A percentile compares a stretch with the other conserved stretches of the same genome.
Evolutionary conservation across 116 monocot species (phyloP).

Genomic region (Cymodocea nodosa): DNA sequence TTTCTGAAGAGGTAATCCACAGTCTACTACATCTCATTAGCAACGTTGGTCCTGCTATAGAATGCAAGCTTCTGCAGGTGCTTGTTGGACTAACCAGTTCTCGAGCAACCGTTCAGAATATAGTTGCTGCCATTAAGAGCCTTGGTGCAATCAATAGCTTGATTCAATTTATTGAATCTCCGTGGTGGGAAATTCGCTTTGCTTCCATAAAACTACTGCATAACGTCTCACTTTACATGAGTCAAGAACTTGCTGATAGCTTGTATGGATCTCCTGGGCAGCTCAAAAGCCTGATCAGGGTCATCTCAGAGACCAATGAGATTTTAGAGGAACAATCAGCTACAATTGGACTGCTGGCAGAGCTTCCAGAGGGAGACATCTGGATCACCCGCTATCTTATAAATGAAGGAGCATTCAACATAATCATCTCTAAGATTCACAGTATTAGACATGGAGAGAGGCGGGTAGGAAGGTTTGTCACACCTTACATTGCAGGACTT

Average conservation of each 20-base stretch:
- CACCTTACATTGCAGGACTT: conserved; percentile 61
- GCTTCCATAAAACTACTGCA: conserved; percentile 67
- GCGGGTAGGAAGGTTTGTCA: conserved; percentile 40
- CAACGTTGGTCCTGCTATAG: conserved; percentile 88
- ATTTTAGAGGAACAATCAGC: conserved; percentile 82
- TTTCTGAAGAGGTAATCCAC: conserved; percentile 72
- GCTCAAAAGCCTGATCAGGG: conserved; percentile 39
- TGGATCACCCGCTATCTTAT: conserved; percentile 45
- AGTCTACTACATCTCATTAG: conserved; percentile 83
- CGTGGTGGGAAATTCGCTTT: conserved; percentile 61
- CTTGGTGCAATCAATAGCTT: conserved; percentile 77
- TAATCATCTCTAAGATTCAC: conserved; percentile 37
- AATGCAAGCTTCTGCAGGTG: conserved; percentile 71
- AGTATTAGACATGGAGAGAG: conserved; percentile 46
- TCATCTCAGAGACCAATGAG: conserved; percentile 47
- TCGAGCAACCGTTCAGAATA: conserved; percentile 29
- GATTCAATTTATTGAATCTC: conserved; percentile 78
- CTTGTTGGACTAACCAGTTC: conserved; percentile 82
- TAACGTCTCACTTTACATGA: conserved; percentile 77
- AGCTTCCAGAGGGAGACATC: conserved; percentile 59
- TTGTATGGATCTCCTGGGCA: conserved; percentile 39
- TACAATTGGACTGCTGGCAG: conserved; percentile 46
- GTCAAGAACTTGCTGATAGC: conserved; percentile 54
- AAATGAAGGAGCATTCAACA: conserved; percentile 35
- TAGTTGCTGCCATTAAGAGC: conserved; percentile 77